A percentile compares a stretch with the other conserved stretches of the same genome.
Evolutionary conservation across 1,284 basidiomycete species (phyloP).

Genomic region (Inonotus hispidus): DNA sequence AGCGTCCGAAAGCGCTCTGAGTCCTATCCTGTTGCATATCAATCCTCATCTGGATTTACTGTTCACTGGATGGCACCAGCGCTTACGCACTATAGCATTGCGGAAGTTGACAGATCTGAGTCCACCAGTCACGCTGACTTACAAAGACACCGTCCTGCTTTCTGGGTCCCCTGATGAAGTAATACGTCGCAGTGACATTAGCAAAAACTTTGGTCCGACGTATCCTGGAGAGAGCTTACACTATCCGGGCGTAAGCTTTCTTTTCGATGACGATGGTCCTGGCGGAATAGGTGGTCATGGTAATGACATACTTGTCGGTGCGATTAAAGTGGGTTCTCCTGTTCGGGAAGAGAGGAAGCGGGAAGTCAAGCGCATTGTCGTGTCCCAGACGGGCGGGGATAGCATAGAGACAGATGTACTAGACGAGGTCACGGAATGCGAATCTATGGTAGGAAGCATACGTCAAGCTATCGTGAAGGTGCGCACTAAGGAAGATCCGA

Average conservation of each 20-base stretch:
- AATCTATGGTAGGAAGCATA: conserved; percentile 66
- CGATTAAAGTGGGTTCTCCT: conserved; percentile 19
- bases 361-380: conserved; percentile 70
- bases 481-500: conserved; percentile 12
- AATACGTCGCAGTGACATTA: conserved; percentile 62
- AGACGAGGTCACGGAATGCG: conserved; percentile 59
- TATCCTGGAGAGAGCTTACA: conserved; percentile 73
- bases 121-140: conserved; percentile 63
- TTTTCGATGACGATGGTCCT: conserved; percentile 64
- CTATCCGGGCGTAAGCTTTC: conserved; percentile 82
- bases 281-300: conserved; percentile 32
- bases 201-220: conserved; percentile 77
- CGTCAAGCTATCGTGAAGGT: conserved; percentile 65
- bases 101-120: conserved; percentile 56
- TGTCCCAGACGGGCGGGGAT: conserved; percentile 55
- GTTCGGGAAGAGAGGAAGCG: conserved; percentile 56
- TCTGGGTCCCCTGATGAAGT: conserved; percentile 44
- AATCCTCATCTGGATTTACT: conserved; percentile 75
- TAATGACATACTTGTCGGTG: conserved; percentile 33
- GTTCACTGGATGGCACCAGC: conserved; percentile 72
- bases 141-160: conserved; percentile 62
- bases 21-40: conserved; percentile 73
- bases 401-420: conserved; percentile 57
- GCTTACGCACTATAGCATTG: conserved; percentile 69
- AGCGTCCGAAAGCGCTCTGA: conserved; percentile 56